phyloP scores from a whole-genome alignment of 1,139 yeast species.

The Hyphopichia fennica region DNA sequence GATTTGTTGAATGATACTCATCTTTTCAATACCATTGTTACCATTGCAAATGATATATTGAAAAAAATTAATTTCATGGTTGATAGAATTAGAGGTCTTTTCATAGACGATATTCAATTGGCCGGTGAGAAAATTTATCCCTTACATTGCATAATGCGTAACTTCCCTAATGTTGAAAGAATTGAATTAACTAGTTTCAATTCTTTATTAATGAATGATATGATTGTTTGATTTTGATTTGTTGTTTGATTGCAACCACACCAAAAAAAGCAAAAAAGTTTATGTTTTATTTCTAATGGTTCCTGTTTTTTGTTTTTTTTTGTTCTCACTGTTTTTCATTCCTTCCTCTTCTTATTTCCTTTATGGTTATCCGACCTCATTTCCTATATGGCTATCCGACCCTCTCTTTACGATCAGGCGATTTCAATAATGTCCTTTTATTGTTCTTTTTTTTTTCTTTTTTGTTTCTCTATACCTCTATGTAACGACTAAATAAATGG shows the following conservation, averaged over 20 bases:
- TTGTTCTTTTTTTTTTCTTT: no score
- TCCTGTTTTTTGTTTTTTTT: no score
- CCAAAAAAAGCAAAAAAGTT: not conserved
- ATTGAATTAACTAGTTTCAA: slow-evolving; percentile 28
- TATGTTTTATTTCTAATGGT: no score
- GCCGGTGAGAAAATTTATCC: slow-evolving; percentile 36
- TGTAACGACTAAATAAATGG: no score
- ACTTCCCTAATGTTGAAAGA: slow-evolving; percentile 35
- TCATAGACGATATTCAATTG: slow-evolving; percentile 34
- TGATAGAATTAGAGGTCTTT: slow-evolving; percentile 31
- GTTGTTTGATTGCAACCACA: not conserved
- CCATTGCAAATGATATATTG: slow-evolving; percentile 37
- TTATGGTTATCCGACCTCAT: no score
- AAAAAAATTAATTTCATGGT: slow-evolving; percentile 36
- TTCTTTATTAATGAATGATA: slow-evolving; percentile 14
- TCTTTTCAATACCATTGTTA: slow-evolving; percentile 28
- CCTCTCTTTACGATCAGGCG: no score
- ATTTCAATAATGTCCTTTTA: no score
- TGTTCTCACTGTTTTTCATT: no score
- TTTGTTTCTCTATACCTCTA: no score
- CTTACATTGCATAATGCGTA: slow-evolving; percentile 29
- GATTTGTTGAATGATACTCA: slow-evolving; percentile 2
- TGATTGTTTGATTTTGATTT: slow-evolving; percentile 7
- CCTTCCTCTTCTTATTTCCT: no score
- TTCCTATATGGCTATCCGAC: no score